A percentile compares a stretch with the other conserved stretches of the same genome.
Evolutionary conservation across 2,329 filamentous ascomycete genomes (phyloP).

Genomic region (Fusarium subtropicale): DNA sequence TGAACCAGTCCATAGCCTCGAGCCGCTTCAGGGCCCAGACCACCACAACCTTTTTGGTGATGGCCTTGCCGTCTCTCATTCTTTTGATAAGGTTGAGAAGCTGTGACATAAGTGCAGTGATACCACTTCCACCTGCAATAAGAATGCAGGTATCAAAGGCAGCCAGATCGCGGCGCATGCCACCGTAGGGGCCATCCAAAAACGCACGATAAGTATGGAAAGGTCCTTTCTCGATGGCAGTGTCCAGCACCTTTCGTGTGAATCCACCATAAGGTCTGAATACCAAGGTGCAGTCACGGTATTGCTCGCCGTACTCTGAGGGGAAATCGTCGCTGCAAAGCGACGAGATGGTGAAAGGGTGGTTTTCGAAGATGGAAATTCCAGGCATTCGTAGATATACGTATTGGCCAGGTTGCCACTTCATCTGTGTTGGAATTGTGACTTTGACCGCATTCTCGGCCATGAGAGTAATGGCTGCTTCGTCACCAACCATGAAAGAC

Average conservation of each 20-base stretch:
- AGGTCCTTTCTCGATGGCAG: constrained; percentile 84
- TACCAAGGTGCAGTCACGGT: constrained; percentile 88
- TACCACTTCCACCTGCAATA: constrained; percentile 93
- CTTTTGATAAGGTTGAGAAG: constrained; percentile 94
- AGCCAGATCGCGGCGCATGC: constrained; percentile 89
- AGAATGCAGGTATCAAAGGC: constrained; percentile 94
- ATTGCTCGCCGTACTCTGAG: constrained; percentile 88
- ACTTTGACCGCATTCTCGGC: constrained; percentile 96
- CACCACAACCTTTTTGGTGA: constrained; percentile 89
- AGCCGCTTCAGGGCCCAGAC: constrained; percentile 94
- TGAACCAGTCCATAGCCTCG: constrained; percentile 98
- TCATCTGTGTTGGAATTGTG: constrained; percentile 91
- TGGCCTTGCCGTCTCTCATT: constrained; percentile 93
- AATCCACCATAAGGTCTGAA: constrained; percentile 94
- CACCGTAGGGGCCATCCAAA: constrained; percentile 93
- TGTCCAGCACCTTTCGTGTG: constrained; percentile 85
- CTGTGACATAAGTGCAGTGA: constrained; percentile 93
- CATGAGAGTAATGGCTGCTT: constrained; percentile 88
- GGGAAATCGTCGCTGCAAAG: constrained; percentile 94
- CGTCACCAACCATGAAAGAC: constrained; percentile 89
- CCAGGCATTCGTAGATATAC: constrained; percentile 95
- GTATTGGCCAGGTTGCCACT: constrained; percentile 93
- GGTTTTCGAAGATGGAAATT: constrained; percentile 90
- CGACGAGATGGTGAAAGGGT: constrained; percentile 94
- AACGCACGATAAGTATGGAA: constrained; percentile 94